Conservation (phyloP, 768 basidiomycete species). For the Tricholoma furcatifolium region DNA sequence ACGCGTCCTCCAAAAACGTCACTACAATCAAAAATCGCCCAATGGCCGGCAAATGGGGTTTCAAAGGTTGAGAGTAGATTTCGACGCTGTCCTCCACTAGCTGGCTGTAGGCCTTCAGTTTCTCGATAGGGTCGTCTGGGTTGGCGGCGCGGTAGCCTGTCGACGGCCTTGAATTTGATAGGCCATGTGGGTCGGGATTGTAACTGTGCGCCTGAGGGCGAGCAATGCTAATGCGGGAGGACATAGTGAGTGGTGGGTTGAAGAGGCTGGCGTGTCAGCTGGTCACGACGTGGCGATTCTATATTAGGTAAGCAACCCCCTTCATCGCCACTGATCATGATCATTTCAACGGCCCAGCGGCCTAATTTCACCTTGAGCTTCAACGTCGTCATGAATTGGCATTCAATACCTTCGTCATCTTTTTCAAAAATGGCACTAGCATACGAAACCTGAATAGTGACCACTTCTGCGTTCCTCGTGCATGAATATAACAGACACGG, state of each 20-base stretch:
- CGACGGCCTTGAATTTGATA: slow-evolving; percentile 69
- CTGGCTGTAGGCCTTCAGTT: slow-evolving; percentile 66
- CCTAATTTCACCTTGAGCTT: neutral
- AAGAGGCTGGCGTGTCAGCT: slow-evolving; percentile 39
- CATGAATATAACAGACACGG: neutral
- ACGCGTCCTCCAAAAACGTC: slow-evolving; percentile 96
- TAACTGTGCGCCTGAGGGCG: slow-evolving; percentile 64
- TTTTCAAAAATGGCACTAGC: too few relatives aligned
- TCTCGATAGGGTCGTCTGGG: slow-evolving; percentile 81
- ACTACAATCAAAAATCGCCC: slow-evolving; percentile 97
- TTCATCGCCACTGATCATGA: slow-evolving; percentile 7
- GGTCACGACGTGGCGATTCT: slow-evolving; percentile 49
- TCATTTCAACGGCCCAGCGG: neutral
- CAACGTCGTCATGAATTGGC: neutral
- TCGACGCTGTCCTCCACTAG: slow-evolving; percentile 91
- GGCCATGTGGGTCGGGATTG: slow-evolving; percentile 75
- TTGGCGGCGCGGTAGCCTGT: slow-evolving; percentile 77
- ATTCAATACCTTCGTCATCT: too few relatives aligned
- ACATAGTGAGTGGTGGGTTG: slow-evolving; percentile 50
- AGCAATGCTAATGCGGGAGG: slow-evolving; percentile 80
- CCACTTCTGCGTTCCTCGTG: neutral
- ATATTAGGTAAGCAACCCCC: slow-evolving; percentile 31
- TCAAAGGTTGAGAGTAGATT: slow-evolving; percentile 88
- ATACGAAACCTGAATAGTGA: too few relatives aligned
- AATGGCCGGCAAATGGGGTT: slow-evolving; percentile 91